Evolutionary conservation across 306 rosid species (phyloP).

Genomic region (Cucurbita maxima): DNA sequence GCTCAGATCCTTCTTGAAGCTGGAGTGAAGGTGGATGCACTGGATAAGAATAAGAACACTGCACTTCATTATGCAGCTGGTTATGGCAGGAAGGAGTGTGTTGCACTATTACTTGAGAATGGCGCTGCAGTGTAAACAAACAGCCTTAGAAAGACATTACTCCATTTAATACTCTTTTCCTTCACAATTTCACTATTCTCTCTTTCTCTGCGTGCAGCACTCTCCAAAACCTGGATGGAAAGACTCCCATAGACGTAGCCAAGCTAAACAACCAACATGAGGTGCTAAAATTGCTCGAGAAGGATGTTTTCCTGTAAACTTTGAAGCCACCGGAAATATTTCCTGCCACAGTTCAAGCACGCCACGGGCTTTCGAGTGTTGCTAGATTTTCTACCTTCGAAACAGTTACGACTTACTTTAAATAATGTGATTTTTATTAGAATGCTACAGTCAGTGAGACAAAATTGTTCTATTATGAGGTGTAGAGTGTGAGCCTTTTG

Average conservation of each 20-base stretch:
- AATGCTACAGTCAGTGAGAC: constrained; percentile 1
- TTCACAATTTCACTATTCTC: neutral
- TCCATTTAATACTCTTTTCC: neutral
- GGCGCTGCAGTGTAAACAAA: constrained; percentile 82
- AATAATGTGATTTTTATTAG: neutral
- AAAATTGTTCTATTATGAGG: neutral
- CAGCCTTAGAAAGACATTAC: neutral
- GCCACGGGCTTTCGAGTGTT: constrained; percentile 3
- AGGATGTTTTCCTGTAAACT: constrained; percentile 80
- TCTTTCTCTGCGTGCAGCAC: constrained; percentile 43
- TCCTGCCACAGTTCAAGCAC: neutral
- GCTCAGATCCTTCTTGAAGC: constrained; percentile 91
- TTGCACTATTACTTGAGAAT: constrained; percentile 75
- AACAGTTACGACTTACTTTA: neutral
- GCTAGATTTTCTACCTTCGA: neutral
- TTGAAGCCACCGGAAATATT: neutral
- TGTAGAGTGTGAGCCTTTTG: neutral
- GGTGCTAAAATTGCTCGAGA: constrained; percentile 86
- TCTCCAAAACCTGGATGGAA: constrained; percentile 89
- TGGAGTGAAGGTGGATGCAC: constrained; percentile 87
- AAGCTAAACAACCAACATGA: constrained; percentile 86
- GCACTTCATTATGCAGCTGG: constrained; percentile 99
- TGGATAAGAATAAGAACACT: constrained; percentile 92
- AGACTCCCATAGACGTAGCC: constrained; percentile 94
- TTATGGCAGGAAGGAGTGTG: constrained; percentile 96